Percentiles rank a stretch among this genome's conserved stretches.
Evolutionary conservation across 2,329 filamentous ascomycete species (phyloP).

Genomic region (Pseudogymnoascus sp.): DNA sequence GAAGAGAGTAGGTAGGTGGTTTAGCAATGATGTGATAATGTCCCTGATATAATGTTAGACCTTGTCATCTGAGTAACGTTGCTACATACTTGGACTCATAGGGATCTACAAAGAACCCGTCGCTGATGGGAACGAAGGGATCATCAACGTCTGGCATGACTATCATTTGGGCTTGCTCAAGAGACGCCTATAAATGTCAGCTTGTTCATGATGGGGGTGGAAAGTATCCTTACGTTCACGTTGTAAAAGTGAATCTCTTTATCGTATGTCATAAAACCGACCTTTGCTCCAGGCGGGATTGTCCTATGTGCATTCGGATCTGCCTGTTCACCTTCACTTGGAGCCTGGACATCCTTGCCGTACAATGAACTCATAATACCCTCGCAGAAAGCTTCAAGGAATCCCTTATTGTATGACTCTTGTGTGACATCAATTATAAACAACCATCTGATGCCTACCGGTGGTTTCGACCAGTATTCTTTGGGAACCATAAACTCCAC

Average conservation of each 20-base stretch:
- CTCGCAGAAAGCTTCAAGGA: constrained; percentile 81
- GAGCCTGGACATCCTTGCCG: constrained; percentile 47
- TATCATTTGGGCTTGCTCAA: constrained; percentile 92
- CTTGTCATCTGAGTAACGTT: neutral
- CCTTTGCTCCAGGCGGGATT: constrained; percentile 71
- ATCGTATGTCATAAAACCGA: constrained; percentile 94
- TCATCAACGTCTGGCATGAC: constrained; percentile 98
- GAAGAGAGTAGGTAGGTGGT: constrained; percentile 76
- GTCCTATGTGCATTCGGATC: constrained; percentile 39
- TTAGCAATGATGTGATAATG: constrained; percentile 81
- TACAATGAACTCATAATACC: constrained; percentile 82
- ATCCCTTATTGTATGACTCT: constrained; percentile 83
- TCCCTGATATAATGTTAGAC: constrained; percentile 33
- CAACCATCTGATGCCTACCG: constrained; percentile 76
- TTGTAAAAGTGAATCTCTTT: constrained; percentile 98
- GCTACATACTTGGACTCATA: constrained; percentile 65
- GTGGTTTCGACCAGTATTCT: constrained; percentile 96
- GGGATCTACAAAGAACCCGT: constrained; percentile 90
- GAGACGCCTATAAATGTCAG: constrained; percentile 44
- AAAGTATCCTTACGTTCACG: constrained; percentile 55
- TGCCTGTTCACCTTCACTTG: constrained; percentile 40
- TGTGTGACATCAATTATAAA: constrained; percentile 92
- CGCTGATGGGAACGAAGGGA: constrained; percentile 84
- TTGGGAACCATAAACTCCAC: constrained; percentile 96
- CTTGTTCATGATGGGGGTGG: neutral